phyloP scores from a whole-genome alignment of 139 green algal genomes.

The Tetradesmus lagerheimii region DNA sequence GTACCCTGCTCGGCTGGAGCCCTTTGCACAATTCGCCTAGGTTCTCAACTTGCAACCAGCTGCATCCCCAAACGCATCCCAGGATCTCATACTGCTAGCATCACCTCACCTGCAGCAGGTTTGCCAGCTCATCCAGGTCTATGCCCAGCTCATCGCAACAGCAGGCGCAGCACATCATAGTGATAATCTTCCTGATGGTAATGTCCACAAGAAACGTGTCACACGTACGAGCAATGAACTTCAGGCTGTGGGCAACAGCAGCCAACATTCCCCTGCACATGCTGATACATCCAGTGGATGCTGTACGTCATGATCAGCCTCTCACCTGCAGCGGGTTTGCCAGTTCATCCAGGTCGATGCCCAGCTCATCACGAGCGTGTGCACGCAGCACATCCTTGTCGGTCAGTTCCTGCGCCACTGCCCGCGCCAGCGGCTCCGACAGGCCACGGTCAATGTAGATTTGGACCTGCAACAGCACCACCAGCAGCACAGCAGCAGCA shows the following conservation, averaged over 20 bases:
- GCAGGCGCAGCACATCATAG: too few species aligned
- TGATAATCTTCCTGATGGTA: too few species aligned
- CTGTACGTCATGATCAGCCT: too few species aligned
- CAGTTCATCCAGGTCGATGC: slow-evolving; percentile 91
- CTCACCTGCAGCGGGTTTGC: slow-evolving; percentile 77
- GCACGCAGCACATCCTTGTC: slow-evolving; percentile 82
- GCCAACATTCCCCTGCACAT: too few species aligned
- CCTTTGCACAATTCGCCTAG: too few species aligned
- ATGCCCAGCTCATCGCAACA: background rate
- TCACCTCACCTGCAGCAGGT: slow-evolving; percentile 74
- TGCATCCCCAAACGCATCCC: too few species aligned
- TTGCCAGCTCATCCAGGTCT: slow-evolving; percentile 65
- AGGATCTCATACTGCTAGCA: too few species aligned
- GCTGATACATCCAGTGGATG: too few species aligned
- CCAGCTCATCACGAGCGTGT: slow-evolving; percentile 90
- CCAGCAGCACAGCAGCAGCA: slow-evolving; percentile 17
- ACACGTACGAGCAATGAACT: background rate
- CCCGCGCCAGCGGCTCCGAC: slow-evolving; percentile 35
- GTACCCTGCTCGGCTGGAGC: too few species aligned
- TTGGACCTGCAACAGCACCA: slow-evolving; percentile 10
- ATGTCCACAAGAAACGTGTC: too few species aligned
- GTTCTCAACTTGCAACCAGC: too few species aligned
- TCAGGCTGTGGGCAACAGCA: too few species aligned
- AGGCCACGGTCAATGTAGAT: slow-evolving; percentile 49
- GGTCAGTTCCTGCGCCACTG: slow-evolving; percentile 63